A percentile compares a stretch with the other conserved stretches of the same genome.
These are phyloP conservation scores for Ustilago crameri DNA, from an alignment of 1,284 basidiomycete species.

Conservation along the genomic window DNA sequence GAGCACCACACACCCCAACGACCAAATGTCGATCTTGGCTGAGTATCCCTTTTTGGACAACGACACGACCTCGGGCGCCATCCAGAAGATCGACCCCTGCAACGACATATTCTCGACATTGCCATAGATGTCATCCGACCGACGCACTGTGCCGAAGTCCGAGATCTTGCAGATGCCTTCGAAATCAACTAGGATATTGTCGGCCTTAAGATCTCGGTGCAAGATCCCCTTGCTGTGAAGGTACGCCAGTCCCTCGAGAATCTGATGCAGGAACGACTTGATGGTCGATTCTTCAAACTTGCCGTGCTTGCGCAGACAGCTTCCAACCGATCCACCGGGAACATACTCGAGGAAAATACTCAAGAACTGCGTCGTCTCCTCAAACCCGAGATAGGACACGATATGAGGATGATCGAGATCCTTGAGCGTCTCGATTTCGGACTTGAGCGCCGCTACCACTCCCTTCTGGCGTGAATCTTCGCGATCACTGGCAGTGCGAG, in stretches of 20 bases:
- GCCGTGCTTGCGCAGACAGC: slow-evolving; percentile 89
- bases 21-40: slow-evolving; percentile 98
- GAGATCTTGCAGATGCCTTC: slow-evolving; percentile 96
- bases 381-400: slow-evolving; percentile 91
- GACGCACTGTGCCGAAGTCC: slow-evolving; percentile 78
- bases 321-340: slow-evolving; percentile 95
- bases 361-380: slow-evolving; percentile 86
- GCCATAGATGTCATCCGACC: slow-evolving; percentile 79
- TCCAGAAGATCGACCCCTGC: slow-evolving; percentile 98
- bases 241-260: slow-evolving; percentile 90
- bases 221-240: slow-evolving; percentile 90
- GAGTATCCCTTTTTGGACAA: slow-evolving; percentile 84
- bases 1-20: slow-evolving; percentile 92
- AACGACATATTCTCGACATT: slow-evolving; percentile 80
- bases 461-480: slow-evolving; percentile 84
- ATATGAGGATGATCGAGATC: slow-evolving; percentile 97
- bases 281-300: slow-evolving; percentile 92
- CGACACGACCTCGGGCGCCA: slow-evolving; percentile 96
- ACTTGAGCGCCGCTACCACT: slow-evolving; percentile 89
- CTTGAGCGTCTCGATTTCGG: slow-evolving; percentile 91
- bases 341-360: slow-evolving; percentile 87
- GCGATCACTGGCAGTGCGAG: slow-evolving; percentile 87
- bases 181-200: slow-evolving; percentile 96
- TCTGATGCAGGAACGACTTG: slow-evolving; percentile 91
- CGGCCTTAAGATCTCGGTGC: slow-evolving; percentile 96